These are phyloP conservation scores for Psilocybe cyanescens DNA, from an alignment of 768 basidiomycete genomes.

Conservation along the genomic window DNA sequence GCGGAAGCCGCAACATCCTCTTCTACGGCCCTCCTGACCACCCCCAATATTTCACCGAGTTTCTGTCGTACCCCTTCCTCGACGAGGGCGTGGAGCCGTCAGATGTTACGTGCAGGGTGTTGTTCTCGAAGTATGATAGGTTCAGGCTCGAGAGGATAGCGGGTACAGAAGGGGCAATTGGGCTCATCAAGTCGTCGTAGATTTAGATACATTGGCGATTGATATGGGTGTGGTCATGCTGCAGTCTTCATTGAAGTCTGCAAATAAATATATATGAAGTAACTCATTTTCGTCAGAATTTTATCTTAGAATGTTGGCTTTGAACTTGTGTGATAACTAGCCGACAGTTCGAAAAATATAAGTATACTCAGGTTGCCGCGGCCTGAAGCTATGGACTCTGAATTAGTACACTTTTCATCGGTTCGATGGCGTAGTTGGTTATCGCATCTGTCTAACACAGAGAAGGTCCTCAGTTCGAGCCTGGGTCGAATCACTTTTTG, in stretches of 20 bases:
- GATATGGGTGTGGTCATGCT: background rate
- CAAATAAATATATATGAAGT: too few relatives aligned
- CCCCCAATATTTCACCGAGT: constrained; percentile 89
- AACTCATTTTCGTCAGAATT: too few relatives aligned
- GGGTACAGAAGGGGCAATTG: constrained; percentile 50
- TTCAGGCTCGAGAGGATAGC: constrained; percentile 88
- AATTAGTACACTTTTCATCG: constrained; percentile 10
- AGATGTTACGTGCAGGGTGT: constrained; percentile 80
- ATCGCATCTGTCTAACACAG: constrained; percentile 85
- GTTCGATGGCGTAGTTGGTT: constrained; percentile 85
- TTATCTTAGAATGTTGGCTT: too few relatives aligned
- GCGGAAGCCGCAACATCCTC: constrained; percentile 90
- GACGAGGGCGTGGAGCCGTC: constrained; percentile 85
- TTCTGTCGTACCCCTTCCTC: constrained; percentile 88
- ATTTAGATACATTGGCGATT: background rate
- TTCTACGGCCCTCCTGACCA: constrained; percentile 95
- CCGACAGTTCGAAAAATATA: too few relatives aligned
- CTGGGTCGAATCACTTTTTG: constrained; percentile 52
- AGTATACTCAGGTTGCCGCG: too few relatives aligned
- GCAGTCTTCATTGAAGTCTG: background rate
- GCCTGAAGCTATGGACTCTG: too few relatives aligned
- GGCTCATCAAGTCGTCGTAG: constrained; percentile 41
- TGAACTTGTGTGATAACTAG: too few relatives aligned
- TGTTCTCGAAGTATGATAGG: constrained; percentile 91
- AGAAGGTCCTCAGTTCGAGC: constrained; percentile 77